Percentiles rank a stretch among this genome's conserved stretches.
Conservation (phyloP, 23 red algal species). For the Chondrus crispus region DNA sequence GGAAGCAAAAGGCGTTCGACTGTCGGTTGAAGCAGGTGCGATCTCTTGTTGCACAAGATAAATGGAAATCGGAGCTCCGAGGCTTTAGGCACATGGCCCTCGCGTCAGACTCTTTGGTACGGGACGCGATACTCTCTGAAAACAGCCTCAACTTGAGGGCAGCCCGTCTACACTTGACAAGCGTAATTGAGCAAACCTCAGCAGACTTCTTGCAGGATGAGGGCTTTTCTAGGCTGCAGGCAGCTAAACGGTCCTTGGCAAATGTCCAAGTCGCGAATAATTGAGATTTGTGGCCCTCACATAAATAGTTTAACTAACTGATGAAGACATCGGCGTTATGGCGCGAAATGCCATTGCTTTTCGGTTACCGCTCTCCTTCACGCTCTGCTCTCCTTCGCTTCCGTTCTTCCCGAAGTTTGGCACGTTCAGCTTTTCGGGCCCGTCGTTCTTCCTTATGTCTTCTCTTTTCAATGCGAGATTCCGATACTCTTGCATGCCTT, state of each 20-base stretch:
- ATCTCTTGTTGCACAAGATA: conserved; percentile 36
- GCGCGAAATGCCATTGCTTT: too few relatives aligned
- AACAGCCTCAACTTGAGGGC: conserved; percentile 30
- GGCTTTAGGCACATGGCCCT: conserved; percentile 48
- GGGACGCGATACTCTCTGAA: conserved; percentile 15
- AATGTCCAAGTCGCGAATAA: too few relatives aligned
- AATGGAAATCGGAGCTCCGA: conserved; percentile 45
- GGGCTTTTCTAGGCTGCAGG: conserved; percentile 4
- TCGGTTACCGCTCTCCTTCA: too few relatives aligned
- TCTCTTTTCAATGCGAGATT: background rate
- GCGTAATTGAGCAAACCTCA: conserved; percentile 44
- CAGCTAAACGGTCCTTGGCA: background rate
- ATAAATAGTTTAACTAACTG: too few relatives aligned
- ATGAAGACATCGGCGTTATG: too few relatives aligned
- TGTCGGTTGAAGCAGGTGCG: conserved; percentile 54
- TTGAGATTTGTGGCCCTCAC: too few relatives aligned
- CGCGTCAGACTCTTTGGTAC: conserved; percentile 35
- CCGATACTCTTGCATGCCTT: too few relatives aligned
- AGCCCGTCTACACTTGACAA: conserved; percentile 34
- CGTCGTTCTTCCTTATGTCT: conserved; percentile 3
- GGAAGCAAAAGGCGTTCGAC: conserved; percentile 35
- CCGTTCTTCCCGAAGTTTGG: conserved; percentile 9
- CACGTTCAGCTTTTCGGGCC: background rate
- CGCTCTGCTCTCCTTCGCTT: background rate
- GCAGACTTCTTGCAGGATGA: conserved; percentile 26